A percentile compares a stretch with the other conserved stretches of the same genome.
These are phyloP conservation scores for Fusarium sulawesiense DNA, from an alignment of 2,329 filamentous ascomycete genomes.

Conservation along the genomic window DNA sequence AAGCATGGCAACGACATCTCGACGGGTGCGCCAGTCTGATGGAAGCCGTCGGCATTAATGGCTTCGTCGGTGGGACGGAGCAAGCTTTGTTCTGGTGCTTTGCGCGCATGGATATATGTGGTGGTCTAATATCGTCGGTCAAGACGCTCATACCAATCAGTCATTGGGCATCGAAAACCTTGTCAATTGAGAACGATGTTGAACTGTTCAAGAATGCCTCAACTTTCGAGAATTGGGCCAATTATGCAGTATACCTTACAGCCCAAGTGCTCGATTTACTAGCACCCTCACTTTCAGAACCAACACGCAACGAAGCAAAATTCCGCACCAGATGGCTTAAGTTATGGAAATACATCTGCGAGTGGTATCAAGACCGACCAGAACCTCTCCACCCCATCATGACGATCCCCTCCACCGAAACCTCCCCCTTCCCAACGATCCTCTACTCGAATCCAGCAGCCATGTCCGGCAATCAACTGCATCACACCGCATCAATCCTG, in stretches of 20 bases:
- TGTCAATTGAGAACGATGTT: slow-evolving; percentile 48
- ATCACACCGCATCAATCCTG: slow-evolving; percentile 64
- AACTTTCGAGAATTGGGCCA: slow-evolving; percentile 61
- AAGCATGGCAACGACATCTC: slow-evolving; percentile 63
- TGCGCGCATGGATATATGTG: slow-evolving; percentile 65
- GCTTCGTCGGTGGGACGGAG: slow-evolving; percentile 61
- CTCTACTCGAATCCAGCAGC: slow-evolving; percentile 63
- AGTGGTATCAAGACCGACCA: slow-evolving; percentile 54
- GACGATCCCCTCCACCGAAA: slow-evolving; percentile 53
- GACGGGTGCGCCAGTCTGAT: slow-evolving; percentile 64
- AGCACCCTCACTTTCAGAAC: slow-evolving; percentile 36
- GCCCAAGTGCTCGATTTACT: slow-evolving; percentile 58
- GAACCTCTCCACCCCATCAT: slow-evolving; percentile 52
- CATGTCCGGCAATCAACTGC: slow-evolving; percentile 65
- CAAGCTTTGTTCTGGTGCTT: slow-evolving; percentile 67
- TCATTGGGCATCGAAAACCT: slow-evolving; percentile 56
- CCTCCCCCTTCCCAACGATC: slow-evolving; percentile 61
- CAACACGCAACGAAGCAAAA: slow-evolving; percentile 39
- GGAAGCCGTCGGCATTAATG: slow-evolving; percentile 62
- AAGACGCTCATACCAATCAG: slow-evolving; percentile 61
- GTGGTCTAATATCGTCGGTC: slow-evolving; percentile 63
- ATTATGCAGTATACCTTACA: slow-evolving; percentile 61
- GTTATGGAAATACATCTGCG: slow-evolving; percentile 54
- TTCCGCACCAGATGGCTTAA: slow-evolving; percentile 51
- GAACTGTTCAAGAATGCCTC: slow-evolving; percentile 50